A percentile compares a stretch with the other conserved stretches of the same genome.
phyloP scores from a whole-genome alignment of 306 rosid species.

The Luffa acutangula region DNA sequence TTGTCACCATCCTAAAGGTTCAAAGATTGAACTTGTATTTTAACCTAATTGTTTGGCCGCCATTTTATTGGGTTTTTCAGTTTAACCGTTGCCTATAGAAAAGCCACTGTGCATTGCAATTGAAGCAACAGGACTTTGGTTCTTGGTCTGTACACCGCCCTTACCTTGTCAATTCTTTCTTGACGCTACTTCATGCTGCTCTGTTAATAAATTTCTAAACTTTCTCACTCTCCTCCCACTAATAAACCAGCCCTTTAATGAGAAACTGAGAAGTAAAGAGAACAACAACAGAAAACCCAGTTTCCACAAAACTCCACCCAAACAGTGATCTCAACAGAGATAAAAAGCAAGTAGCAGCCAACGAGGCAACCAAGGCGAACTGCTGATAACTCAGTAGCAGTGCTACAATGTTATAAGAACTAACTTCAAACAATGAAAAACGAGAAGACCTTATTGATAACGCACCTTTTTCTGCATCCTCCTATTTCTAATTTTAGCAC shows the following conservation, averaged over 20 bases:
- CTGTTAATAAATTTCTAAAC: neutral
- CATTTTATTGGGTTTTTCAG: neutral
- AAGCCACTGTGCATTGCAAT: neutral
- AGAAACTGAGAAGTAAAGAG: neutral
- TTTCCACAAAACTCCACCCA: neutral
- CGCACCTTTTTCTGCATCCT: conserved; percentile 65
- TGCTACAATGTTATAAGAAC: neutral
- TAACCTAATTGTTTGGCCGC: neutral
- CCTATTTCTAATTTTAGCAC: conserved; percentile 50
- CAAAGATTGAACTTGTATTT: too few relatives aligned
- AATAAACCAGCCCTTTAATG: neutral
- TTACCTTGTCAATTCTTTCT: neutral
- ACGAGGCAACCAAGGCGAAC: neutral
- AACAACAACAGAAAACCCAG: neutral
- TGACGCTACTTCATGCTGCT: neutral
- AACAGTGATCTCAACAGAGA: neutral
- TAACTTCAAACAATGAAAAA: neutral
- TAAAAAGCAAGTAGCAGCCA: neutral
- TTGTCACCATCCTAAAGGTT: too few relatives aligned
- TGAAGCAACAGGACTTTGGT: neutral
- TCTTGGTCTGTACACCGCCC: neutral
- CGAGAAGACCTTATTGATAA: neutral
- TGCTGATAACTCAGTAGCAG: neutral
- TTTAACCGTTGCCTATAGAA: neutral
- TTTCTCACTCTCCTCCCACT: neutral